Base-by-base conservation (phyloP, 1,139 yeast genomes). In the Petasospora fabianii region DNA sequence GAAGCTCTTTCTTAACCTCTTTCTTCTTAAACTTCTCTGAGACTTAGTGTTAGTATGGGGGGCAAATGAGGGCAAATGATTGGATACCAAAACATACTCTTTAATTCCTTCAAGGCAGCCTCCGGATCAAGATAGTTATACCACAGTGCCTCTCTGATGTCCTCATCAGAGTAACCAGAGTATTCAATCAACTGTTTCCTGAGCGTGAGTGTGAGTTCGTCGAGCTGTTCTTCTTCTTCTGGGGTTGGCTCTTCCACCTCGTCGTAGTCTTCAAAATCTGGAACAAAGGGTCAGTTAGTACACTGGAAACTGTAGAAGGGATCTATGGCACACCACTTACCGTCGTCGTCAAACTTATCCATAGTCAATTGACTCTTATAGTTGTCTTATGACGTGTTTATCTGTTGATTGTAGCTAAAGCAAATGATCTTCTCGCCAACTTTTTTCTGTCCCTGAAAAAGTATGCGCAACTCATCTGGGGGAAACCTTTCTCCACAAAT, bases 111-210 rank as follows among this genome's bases (percentile, higher is more conserved):
- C 11, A 78, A 53, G 0, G 86, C 60, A n/a, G 71, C 69, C 4
- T 70, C 75, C 7, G 78, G 51, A 35, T 77, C 80, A 54, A 75
- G 75, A 56, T 80, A 79, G 52, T 77, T 75, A 50, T 66, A 68
- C 69, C 80, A 80, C 12, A 84, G 65, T 0, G 80, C 66, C 47
- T 80, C 84, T 49, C 78, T 75, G 44, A 84, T 61, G 34, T 72
- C 76, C 11, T 64, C 53, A 20, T 78, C 84, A 6, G 69, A 65
- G 37, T 78, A 68, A 8, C 67, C 68, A n/a, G 60, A 67, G 52
- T 69, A 73, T 15, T 60, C 59, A 18, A 50, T 55, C 31, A 74
- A 50, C 41, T 56, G 52, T 24, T 53, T 41, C 50, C 69, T 69
- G 18, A 75, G 57, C 18, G 47, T 36, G 1, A 81, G 79, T 24